phyloP scores from a whole-genome alignment of 2,329 filamentous ascomycete genomes.

The Diaporthe ampelina region DNA sequence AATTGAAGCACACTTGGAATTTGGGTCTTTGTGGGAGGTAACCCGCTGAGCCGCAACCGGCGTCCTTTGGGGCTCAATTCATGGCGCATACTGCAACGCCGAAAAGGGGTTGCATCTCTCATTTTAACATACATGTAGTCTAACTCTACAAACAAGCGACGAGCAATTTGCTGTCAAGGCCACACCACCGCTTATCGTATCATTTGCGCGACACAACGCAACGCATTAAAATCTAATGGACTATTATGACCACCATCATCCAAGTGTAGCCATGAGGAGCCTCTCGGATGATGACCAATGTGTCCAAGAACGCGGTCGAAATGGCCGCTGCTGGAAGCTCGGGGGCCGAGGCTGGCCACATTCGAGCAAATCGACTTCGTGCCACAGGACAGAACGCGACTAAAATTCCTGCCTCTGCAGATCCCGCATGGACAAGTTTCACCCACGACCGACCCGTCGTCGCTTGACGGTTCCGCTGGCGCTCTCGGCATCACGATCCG shows the following conservation, averaged over 20 bases:
- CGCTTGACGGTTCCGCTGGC: slow-evolving; percentile 44
- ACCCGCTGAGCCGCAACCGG: background rate
- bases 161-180: background rate
- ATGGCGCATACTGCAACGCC: background rate
- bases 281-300: background rate
- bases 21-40: background rate
- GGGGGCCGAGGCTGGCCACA: background rate
- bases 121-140: slow-evolving; percentile 15
- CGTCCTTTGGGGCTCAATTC: background rate
- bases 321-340: background rate
- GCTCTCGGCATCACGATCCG: slow-evolving; percentile 40
- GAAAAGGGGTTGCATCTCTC: slow-evolving; percentile 6
- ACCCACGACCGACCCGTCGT: slow-evolving; percentile 45
- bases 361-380: background rate
- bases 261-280: background rate
- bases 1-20: background rate
- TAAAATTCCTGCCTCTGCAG: background rate
- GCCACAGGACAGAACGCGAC: background rate
- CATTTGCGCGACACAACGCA: slow-evolving; percentile 6
- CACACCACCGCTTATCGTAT: slow-evolving; percentile 1
- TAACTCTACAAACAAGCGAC: slow-evolving; percentile 18
- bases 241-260: slow-evolving; percentile 20
- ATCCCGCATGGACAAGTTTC: background rate
- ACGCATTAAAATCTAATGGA: slow-evolving; percentile 14
- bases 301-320: slow-evolving; percentile 10